A percentile compares a stretch with the other conserved stretches of the same genome.
phyloP scores from a whole-genome alignment of 2,329 filamentous ascomycete genomes.

The Colletotrichum aenigma region DNA sequence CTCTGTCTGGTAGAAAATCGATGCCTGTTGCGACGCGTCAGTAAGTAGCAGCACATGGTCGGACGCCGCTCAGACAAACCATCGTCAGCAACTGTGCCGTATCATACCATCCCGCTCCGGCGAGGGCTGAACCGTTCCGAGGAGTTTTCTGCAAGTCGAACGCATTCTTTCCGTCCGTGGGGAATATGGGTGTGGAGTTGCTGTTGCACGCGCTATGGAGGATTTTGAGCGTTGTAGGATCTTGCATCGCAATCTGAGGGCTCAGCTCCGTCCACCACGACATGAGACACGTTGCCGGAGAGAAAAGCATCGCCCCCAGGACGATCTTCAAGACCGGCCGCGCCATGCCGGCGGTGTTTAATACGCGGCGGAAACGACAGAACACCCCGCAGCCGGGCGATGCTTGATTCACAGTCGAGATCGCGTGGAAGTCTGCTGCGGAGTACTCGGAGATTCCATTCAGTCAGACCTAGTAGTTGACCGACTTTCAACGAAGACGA shows the following conservation, averaged over 20 bases:
- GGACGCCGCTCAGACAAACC: constrained; percentile 31
- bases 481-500: background rate
- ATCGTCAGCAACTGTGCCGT: constrained; percentile 23
- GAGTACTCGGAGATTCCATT: background rate
- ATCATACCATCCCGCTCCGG: constrained; percentile 38
- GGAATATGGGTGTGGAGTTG: constrained; percentile 33
- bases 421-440: background rate
- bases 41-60: background rate
- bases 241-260: constrained; percentile 38
- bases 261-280: constrained; percentile 39
- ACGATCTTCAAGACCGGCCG: background rate
- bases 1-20: constrained; percentile 8
- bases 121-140: constrained; percentile 35
- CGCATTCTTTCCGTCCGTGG: constrained; percentile 32
- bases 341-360: background rate
- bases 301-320: background rate
- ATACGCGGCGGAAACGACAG: background rate
- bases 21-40: background rate
- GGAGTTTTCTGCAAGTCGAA: constrained; percentile 30
- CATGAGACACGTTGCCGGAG: constrained; percentile 31
- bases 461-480: background rate
- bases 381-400: background rate
- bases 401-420: background rate
- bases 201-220: constrained; percentile 38
- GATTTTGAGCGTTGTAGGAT: constrained; percentile 36